Evolutionary conservation across 768 basidiomycete genomes (phyloP).

Genomic region (Sporobolomyces pararoseus): DNA sequence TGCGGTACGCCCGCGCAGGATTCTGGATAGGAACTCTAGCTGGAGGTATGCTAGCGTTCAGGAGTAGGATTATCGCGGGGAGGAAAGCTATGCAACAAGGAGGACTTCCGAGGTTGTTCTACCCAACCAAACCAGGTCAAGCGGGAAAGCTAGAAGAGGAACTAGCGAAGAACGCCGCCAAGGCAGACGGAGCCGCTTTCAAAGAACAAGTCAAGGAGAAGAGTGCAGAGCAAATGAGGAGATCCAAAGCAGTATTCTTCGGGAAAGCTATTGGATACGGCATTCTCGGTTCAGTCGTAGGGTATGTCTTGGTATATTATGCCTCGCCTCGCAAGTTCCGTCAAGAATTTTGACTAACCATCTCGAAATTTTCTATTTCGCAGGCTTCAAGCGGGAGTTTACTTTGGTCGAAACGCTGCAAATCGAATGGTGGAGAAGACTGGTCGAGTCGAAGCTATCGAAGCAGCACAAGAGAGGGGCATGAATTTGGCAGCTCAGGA

Average conservation of each 20-base stretch:
- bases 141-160: conserved; percentile 19
- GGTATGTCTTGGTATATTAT: conserved; percentile 11
- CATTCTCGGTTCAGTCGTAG: conserved; percentile 13
- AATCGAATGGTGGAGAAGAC: conserved; percentile 19
- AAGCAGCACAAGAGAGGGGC: not conserved
- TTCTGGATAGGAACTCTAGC: conserved; percentile 28
- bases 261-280: conserved; percentile 34
- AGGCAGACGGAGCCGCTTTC: conserved; percentile 11
- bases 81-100: conserved; percentile 11
- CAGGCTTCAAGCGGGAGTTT: conserved; percentile 23
- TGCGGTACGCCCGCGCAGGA: conserved; percentile 7
- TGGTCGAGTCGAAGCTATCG: conserved; percentile 19
- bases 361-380: not conserved
- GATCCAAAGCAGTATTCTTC: conserved; percentile 18
- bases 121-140: conserved; percentile 14
- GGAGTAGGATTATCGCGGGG: conserved; percentile 16
- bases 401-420: conserved; percentile 6
- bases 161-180: conserved; percentile 24
- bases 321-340: not conserved
- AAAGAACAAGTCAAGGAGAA: conserved; percentile 6
- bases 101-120: conserved; percentile 27
- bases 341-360: not conserved
- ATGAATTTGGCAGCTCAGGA: conserved; percentile 2
- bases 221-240: conserved; percentile 19
- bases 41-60: conserved; percentile 24